Evolutionary conservation across 2,329 filamentous ascomycete genomes (phyloP).

Genomic region (Hypoxylon sp.): DNA sequence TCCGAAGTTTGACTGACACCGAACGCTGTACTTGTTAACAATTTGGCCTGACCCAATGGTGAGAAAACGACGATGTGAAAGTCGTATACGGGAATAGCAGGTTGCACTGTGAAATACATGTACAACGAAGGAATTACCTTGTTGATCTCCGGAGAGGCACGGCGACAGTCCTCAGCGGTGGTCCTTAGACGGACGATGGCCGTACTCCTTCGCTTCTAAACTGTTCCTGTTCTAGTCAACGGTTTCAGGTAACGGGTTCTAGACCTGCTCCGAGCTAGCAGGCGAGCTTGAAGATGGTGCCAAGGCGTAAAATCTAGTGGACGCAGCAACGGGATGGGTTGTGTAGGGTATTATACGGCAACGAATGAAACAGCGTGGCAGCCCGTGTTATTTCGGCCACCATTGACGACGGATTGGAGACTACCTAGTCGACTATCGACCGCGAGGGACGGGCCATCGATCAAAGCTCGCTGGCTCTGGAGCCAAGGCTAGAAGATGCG

Average conservation of each 20-base stretch:
- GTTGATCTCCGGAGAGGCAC: not conserved
- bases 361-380: not conserved
- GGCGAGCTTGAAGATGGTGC: not conserved
- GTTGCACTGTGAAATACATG: not conserved
- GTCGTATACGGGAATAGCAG: conserved; percentile 3
- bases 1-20: conserved; percentile 5
- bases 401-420: not conserved
- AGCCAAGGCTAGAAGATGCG: not conserved
- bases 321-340: not conserved
- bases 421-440: not conserved
- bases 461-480: no score
- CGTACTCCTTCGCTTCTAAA: not conserved
- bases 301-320: not conserved
- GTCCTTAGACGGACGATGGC: not conserved
- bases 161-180: not conserved
- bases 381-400: no score
- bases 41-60: conserved; percentile 10
- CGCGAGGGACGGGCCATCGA: not conserved
- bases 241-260: not conserved
- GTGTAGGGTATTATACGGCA: not conserved
- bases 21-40: not conserved
- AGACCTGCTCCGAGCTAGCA: no score
- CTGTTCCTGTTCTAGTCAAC: not conserved
- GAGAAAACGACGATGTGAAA: not conserved
- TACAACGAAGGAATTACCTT: not conserved